Evolutionary conservation across 2,329 filamentous ascomycete genomes (phyloP).

Genomic region (Cladobotryum mycophilum): DNA sequence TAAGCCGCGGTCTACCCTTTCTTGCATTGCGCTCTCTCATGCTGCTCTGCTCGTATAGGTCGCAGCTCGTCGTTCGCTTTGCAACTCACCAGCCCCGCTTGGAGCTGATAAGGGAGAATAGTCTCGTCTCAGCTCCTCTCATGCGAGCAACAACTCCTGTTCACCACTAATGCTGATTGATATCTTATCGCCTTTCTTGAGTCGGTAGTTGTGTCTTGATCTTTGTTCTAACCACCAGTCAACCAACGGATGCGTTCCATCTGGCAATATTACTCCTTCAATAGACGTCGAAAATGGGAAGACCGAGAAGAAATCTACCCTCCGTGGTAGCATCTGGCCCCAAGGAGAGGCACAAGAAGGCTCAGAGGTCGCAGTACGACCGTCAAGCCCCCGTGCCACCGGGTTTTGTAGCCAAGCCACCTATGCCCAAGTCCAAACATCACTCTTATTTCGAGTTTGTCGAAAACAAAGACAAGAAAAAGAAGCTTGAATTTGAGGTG

Average conservation of each 20-base stretch:
- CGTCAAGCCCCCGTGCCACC: constrained; percentile 27
- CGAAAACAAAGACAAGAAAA: constrained; percentile 58
- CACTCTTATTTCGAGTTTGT: constrained; percentile 58
- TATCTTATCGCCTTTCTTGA: neutral
- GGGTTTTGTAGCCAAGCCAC: constrained; percentile 32
- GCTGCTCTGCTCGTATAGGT: neutral
- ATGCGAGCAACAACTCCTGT: neutral
- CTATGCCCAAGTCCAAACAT: constrained; percentile 46
- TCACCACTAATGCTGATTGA: neutral
- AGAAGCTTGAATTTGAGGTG: constrained; percentile 59
- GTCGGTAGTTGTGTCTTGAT: constrained; percentile 1
- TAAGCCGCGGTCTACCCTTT: too few relatives aligned
- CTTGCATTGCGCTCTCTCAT: too few relatives aligned
- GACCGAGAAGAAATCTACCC: constrained; percentile 29
- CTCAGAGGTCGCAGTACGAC: constrained; percentile 27
- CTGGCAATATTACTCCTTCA: constrained; percentile 2
- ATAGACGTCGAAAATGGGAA: constrained; percentile 25
- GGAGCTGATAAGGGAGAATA: neutral
- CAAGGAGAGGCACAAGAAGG: constrained; percentile 31
- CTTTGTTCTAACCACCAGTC: neutral
- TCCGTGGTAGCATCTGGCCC: constrained; percentile 25
- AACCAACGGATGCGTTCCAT: constrained; percentile 1
- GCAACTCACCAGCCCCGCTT: neutral
- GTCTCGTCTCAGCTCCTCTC: neutral
- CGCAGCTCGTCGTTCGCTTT: neutral